Evolutionary conservation across 176 grass and related monocot genomes (phyloP), one percentile per base, ranked within the genome.

Genomic region (Microstegium vimineum): DNA sequence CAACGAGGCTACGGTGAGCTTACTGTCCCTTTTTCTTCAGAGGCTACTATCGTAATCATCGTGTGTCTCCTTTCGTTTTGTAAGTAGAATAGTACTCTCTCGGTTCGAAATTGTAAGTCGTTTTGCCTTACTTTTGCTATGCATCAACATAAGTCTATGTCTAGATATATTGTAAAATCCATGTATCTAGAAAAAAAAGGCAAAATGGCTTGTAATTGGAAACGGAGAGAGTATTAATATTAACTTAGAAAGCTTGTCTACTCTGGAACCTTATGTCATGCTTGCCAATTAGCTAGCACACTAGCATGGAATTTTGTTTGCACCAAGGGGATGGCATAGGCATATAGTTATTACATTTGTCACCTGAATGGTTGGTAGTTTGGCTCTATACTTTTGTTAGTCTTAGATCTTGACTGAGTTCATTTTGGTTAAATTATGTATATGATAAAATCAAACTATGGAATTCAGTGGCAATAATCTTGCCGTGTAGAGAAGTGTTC

Each of bases 1-100:
- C 73, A 97, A 94, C 82, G 94, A 94, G 49, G 86, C 90, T 69
- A 89, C 87, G 75, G 94, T 97, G 86, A 33, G 80, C 18, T n/a
- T 17, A 6, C 15, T 49, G 1, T 23, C 12, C n/a, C 52, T 76
- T 22, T n/a, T 3, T 7, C 0, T n/a, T n/a, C n/a, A n/a, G n/a
- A n/a, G n/a, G n/a, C n/a, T n/a, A n/a, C n/a, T n/a, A n/a, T n/a
- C n/a, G n/a, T n/a, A n/a, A n/a, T n/a, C n/a, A n/a, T n/a, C n/a
- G n/a, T n/a, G n/a, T n/a, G n/a, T n/a, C n/a, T n/a, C n/a, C n/a
- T n/a, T n/a, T n/a, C n/a, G n/a, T n/a, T n/a, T n/a, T n/a, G n/a
- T n/a, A n/a, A n/a, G n/a, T n/a, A n/a, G n/a, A n/a, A n/a, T n/a
- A n/a, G n/a, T n/a, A n/a, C n/a, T n/a, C n/a, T n/a, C n/a, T n/a